A percentile compares a stretch with the other conserved stretches of the same genome.
Evolutionary conservation across 164 flowering plant genomes (phyloP).

Genomic region (Stephania yunnanensis): DNA sequence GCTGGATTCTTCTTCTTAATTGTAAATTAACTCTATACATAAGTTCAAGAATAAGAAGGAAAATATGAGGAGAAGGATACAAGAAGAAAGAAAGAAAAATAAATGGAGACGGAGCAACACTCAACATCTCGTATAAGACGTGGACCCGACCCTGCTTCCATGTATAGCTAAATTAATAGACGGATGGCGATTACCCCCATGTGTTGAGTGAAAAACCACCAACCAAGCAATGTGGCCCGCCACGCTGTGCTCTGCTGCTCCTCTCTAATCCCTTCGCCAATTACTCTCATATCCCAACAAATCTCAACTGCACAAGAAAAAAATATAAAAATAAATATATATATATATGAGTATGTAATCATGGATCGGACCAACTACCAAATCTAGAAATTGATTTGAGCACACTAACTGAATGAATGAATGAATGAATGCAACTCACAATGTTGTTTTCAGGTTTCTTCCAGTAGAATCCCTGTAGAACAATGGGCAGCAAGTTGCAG

Average conservation of each 20-base stretch:
- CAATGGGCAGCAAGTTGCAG: constrained; percentile 51
- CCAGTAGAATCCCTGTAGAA: constrained; percentile 73
- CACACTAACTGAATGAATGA: background rate
- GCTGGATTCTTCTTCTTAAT: background rate
- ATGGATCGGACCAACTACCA: background rate
- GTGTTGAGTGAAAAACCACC: too few relatives aligned
- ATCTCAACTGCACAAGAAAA: constrained; percentile 16
- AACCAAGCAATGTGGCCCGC: too few relatives aligned
- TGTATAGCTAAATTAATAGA: background rate
- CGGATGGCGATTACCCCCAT: too few relatives aligned
- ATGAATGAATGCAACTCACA: constrained; percentile 25
- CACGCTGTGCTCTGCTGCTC: background rate
- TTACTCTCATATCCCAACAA: constrained; percentile 22
- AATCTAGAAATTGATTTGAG: background rate
- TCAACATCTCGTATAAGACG: background rate
- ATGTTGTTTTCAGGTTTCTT: constrained; percentile 53
- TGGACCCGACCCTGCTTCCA: background rate
- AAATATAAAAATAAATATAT: background rate
- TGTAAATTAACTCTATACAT: constrained; percentile 4
- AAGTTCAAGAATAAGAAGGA: background rate
- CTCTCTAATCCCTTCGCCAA: background rate
- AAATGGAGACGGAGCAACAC: background rate
- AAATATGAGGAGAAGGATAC: background rate
- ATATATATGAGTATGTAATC: background rate
- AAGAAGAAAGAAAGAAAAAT: background rate